Evolutionary conservation across 2,329 filamentous ascomycete genomes (phyloP).

Genomic region (Scedosporium boydii): DNA sequence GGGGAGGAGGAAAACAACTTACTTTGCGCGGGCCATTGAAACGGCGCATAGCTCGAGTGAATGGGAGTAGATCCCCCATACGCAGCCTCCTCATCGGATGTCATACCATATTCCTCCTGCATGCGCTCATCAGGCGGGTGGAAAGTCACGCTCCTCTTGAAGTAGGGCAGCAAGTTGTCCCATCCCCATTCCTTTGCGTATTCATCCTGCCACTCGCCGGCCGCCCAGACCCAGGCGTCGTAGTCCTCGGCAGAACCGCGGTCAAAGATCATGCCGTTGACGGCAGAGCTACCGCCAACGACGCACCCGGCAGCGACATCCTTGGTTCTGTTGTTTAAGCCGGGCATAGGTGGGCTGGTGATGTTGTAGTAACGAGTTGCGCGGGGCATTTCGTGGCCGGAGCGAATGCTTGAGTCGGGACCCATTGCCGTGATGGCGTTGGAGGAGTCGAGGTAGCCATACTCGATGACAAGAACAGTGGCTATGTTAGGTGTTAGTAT

Average conservation of each 20-base stretch:
- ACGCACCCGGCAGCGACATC: constrained; percentile 6
- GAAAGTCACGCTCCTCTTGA: constrained; percentile 10
- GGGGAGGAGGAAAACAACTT: not conserved
- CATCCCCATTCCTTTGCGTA: constrained; percentile 6
- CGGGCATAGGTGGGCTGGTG: constrained; percentile 13
- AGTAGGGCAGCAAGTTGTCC: constrained; percentile 10
- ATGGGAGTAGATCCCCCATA: constrained; percentile 10
- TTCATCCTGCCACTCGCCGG: constrained; percentile 5
- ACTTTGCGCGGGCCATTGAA: constrained; percentile 9
- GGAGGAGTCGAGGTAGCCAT: constrained; percentile 11
- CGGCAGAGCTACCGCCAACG: constrained; percentile 11
- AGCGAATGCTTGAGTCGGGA: not conserved
- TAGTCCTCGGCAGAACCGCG: constrained; percentile 10
- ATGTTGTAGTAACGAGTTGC: constrained; percentile 17
- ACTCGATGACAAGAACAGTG: constrained; percentile 14
- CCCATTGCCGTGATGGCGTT: constrained; percentile 7
- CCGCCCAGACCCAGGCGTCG: constrained; percentile 11
- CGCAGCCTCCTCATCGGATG: constrained; percentile 13
- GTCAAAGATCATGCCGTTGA: constrained; percentile 12
- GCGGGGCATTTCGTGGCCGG: constrained; percentile 11
- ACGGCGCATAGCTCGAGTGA: constrained; percentile 10
- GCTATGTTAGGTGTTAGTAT: constrained; percentile 1
- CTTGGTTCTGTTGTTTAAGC: constrained; percentile 12
- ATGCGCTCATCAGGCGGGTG: constrained; percentile 12
- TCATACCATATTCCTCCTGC: constrained; percentile 14